A percentile compares a stretch with the other conserved stretches of the same genome.
phyloP scores from a whole-genome alignment of 306 rosid genomes.

The Pyrus pyrifolia region DNA sequence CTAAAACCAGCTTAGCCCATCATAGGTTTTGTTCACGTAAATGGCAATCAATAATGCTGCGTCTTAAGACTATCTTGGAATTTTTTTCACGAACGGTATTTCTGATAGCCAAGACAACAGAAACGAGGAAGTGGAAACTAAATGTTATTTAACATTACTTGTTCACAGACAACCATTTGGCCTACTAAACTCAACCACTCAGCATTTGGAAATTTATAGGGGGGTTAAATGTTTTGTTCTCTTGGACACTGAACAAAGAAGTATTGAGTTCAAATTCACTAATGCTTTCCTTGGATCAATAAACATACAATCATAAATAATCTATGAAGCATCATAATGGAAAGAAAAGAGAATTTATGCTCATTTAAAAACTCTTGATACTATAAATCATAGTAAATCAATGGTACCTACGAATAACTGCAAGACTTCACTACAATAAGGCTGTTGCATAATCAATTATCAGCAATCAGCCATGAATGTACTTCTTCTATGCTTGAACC shows the following conservation, averaged over 20 bases:
- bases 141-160: neutral
- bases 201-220: neutral
- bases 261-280: neutral
- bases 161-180: neutral
- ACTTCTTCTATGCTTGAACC: neutral
- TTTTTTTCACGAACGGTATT: neutral
- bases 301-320: slow-evolving; percentile 5
- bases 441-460: neutral
- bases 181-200: neutral
- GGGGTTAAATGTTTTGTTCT: neutral
- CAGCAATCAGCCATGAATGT: neutral
- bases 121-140: neutral
- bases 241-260: neutral
- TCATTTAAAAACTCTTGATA: neutral
- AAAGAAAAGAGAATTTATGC: neutral
- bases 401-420: neutral
- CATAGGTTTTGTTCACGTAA: neutral
- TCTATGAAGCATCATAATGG: neutral
- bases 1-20: neutral
- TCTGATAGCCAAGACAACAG: neutral
- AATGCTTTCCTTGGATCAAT: neutral
- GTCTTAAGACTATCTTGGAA: neutral
- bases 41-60: neutral
- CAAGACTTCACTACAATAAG: neutral
- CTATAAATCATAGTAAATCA: neutral